Evolutionary conservation across 1,139 yeast species (phyloP).

Genomic region (Diutina sp.): DNA sequence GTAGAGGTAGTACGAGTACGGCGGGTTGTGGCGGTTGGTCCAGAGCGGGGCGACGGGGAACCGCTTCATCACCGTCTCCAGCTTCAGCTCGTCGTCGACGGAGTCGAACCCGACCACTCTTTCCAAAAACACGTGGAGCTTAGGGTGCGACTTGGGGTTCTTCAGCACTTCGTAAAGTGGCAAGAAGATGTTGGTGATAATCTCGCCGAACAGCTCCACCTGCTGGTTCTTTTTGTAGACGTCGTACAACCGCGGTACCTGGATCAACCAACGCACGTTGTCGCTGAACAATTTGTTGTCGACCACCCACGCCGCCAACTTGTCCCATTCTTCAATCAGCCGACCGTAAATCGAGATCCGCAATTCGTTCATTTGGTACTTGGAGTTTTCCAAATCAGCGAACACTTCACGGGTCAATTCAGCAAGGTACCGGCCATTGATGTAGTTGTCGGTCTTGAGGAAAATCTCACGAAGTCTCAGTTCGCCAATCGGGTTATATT

Average conservation of each 20-base stretch:
- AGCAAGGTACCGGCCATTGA: constrained; percentile 80
- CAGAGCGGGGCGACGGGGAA: constrained; percentile 77
- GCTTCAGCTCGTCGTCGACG: constrained; percentile 94
- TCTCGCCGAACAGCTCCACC: constrained; percentile 61
- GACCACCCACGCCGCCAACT: constrained; percentile 86
- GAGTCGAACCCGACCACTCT: constrained; percentile 97
- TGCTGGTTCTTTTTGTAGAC: constrained; percentile 69
- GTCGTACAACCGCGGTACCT: constrained; percentile 88
- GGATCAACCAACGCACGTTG: constrained; percentile 94
- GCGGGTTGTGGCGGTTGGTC: constrained; percentile 75
- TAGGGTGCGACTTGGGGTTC: constrained; percentile 79
- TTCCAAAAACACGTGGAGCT: constrained; percentile 74
- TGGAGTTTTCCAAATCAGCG: constrained; percentile 85
- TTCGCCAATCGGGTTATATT: constrained; percentile 97
- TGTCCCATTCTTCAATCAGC: constrained; percentile 86
- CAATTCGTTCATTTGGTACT: constrained; percentile 94
- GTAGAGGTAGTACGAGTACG: constrained; percentile 92
- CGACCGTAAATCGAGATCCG: constrained; percentile 93
- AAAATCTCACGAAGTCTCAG: constrained; percentile 93
- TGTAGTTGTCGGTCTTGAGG: constrained; percentile 87
- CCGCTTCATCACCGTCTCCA: constrained; percentile 70
- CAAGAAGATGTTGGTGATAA: constrained; percentile 63
- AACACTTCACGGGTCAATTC: constrained; percentile 89
- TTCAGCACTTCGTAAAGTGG: constrained; percentile 90
- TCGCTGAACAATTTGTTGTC: constrained; percentile 87